These are phyloP conservation scores for Cicer judaicum DNA, from an alignment of 306 rosid species.

Conservation along the genomic window DNA sequence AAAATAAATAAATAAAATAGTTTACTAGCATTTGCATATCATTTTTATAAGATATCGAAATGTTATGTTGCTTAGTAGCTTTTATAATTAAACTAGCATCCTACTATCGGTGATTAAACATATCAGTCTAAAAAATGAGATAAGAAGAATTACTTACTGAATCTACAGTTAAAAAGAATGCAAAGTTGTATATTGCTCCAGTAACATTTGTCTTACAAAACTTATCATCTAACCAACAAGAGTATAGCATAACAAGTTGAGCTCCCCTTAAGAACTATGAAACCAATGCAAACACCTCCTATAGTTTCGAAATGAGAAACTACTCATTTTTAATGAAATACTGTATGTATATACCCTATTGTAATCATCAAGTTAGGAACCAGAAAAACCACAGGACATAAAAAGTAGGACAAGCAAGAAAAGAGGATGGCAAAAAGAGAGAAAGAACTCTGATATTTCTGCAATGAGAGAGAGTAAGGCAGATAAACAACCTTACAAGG, in stretches of 20 bases:
- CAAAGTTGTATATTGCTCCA: background rate
- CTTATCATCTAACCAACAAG: conserved; percentile 4
- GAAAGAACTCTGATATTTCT: background rate
- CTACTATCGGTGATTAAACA: background rate
- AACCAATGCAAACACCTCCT: background rate
- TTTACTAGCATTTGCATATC: background rate
- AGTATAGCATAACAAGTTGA: background rate
- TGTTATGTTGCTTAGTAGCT: background rate
- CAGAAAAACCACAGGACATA: background rate
- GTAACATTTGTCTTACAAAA: conserved; percentile 17
- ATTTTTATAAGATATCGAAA: background rate
- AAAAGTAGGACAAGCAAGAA: background rate
- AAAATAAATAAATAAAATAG: no score
- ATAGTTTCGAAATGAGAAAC: conserved; percentile 24
- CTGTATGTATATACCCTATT: background rate
- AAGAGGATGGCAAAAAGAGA: background rate
- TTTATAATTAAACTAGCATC: no score
- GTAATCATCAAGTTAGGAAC: conserved; percentile 5
- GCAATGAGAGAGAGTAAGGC: conserved; percentile 1
- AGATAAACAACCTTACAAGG: conserved; percentile 1
- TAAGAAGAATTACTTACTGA: background rate
- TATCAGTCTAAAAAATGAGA: background rate
- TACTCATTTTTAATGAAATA: background rate
- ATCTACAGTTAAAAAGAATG: conserved; percentile 1
- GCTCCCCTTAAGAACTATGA: background rate